phyloP scores from a whole-genome alignment of 139 green algal genomes.

The Marvania coccoides region DNA sequence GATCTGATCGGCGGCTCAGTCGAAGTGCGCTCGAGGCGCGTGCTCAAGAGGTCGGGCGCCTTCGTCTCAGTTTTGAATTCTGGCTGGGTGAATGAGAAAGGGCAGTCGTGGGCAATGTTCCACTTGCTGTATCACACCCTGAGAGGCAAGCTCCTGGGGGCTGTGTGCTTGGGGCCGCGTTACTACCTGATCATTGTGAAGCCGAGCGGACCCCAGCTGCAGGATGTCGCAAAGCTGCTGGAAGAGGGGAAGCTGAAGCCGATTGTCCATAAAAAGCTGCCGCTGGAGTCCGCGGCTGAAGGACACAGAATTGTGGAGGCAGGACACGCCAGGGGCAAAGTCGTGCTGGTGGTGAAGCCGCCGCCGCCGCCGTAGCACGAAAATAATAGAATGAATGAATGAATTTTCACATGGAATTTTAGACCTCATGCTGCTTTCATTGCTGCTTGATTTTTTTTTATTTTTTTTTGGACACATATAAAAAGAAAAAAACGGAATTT shows the following conservation, averaged over 20 bases:
- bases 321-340: constrained; percentile 32
- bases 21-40: constrained; percentile 3
- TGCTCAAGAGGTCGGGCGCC: constrained; percentile 1
- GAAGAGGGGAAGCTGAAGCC: constrained; percentile 16
- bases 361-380: too few relatives aligned
- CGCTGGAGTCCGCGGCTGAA: constrained; percentile 14
- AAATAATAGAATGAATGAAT: too few relatives aligned
- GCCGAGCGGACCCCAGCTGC: not conserved
- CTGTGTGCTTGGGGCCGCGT: constrained; percentile 5
- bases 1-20: constrained; percentile 14
- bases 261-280: constrained; percentile 17
- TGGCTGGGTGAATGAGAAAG: not conserved
- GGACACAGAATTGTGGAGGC: constrained; percentile 31
- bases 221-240: constrained; percentile 16
- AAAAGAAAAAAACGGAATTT: not conserved
- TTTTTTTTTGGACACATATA: too few relatives aligned
- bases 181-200: constrained; percentile 11
- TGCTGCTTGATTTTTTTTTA: too few relatives aligned
- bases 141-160: not conserved
- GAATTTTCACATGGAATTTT: too few relatives aligned
- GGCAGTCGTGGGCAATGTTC: not conserved
- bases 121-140: not conserved
- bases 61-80: not conserved
- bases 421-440: too few relatives aligned
- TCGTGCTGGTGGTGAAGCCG: constrained; percentile 18